Evolutionary conservation across 2,329 filamentous ascomycete genomes (phyloP).

Genomic region (Calonectria naviculata): DNA sequence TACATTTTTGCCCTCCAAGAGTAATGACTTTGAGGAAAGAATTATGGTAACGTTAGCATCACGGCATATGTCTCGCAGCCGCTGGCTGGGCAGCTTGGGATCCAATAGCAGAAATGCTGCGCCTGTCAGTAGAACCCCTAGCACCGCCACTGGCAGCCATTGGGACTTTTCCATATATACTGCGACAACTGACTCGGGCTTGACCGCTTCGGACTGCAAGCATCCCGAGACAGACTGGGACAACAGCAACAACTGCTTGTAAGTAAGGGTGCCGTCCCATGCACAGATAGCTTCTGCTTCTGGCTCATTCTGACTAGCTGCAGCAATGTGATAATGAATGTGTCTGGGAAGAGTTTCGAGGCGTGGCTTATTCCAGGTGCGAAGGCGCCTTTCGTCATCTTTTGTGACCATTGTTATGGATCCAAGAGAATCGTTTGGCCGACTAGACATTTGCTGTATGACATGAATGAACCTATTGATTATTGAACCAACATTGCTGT

Average conservation of each 20-base stretch:
- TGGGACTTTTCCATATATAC: background rate
- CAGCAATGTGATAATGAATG: background rate
- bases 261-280: background rate
- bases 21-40: background rate
- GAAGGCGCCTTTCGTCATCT: background rate
- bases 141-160: background rate
- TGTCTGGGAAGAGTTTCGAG: too few species aligned
- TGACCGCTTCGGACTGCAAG: background rate
- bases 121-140: background rate
- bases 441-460: background rate
- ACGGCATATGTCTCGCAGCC: background rate
- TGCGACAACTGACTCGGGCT: background rate
- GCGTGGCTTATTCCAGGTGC: background rate
- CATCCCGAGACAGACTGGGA: background rate
- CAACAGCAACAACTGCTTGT: background rate
- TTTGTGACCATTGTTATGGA: background rate
- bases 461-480: background rate
- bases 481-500: background rate
- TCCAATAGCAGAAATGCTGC: background rate
- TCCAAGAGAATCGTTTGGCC: too few species aligned
- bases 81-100: background rate
- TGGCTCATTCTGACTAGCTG: background rate
- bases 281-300: background rate
- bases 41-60: background rate
- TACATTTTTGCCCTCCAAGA: background rate